Evolutionary conservation across 331 rosid species (phyloP), one percentile per base, ranked within the genome.

Genomic region (Malus hybrid): DNA sequence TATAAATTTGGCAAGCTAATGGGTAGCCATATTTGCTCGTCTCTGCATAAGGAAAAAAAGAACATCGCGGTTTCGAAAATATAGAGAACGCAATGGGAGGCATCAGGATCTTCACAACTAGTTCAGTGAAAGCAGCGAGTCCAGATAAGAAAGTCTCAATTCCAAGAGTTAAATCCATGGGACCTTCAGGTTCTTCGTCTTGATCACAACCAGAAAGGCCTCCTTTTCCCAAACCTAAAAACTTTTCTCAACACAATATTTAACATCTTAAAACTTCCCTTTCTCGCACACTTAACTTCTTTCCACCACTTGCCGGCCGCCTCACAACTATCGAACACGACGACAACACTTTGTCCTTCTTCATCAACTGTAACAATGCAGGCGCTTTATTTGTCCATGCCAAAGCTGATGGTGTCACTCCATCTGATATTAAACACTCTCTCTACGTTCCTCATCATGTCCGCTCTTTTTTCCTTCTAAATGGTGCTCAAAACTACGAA

Each of bases 391-490:
- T 79, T 66, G 32, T 80, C 32, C 66, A 68, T 9, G 75, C 76
- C 8, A 44, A 18, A 14, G 55, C 73, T 6, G 73, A 80, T 6
- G 32, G 30, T 22, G 70, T 69, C 13, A 11, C 56, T 8, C 42
- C 39, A 0, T 11, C 34, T 5, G 77, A 71, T 34, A 30, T 78
- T 32, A 26, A 52, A 3, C 66, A 56, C 48, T 64, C 70, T 6
- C 4, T 29, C 62, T 10, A 29, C 28, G 53, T 76, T 16, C 84
- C 88, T 36, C 73, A 72, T 30, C 73, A 68, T 16, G 75, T 84
- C 8, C 39, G 10, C 65, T 73, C 77, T 1, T 24, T 76, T 46
- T 76, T 77, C 24, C 14, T 19, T 24, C 16, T 69, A 32, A 77
- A 48, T 18, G 63, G 64, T 0, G 44, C 46, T 20, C 32, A 9